Base-by-base conservation (phyloP, 176 grass and related monocot species). In the Raddia guianensis region DNA sequence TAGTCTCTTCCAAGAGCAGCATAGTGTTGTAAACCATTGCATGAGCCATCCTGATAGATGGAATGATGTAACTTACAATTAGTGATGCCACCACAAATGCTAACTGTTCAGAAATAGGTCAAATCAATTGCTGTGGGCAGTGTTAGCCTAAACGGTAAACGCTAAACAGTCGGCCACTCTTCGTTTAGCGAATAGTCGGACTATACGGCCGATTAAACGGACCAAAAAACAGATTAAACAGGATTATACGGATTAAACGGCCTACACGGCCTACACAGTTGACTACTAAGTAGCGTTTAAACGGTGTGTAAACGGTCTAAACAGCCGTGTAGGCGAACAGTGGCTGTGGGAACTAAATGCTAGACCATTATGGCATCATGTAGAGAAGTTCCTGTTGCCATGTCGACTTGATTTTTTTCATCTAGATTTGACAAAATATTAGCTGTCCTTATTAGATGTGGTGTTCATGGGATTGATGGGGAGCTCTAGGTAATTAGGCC, bases 11-110 rank as follows among this genome's bases (percentile, higher is more conserved):
- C 95, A 75, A 98, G 84, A 76, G 95, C 95, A 0, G 95, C 90
- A 80, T 98, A 98, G 72, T 98, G 95, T 79, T 98, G 95, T 80
- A 98, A 90, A 44, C 95, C 95, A 89, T 98, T 98, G 72, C 95
- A 98, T 7, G 92, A 98, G 73, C 95, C 95, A 84, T 98, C 95
- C 95, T 98, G 72, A 81, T 59, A 81, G 73, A 76, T 73, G 77
- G 74, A 70, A 21, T 52, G 74, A 81, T 76, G 48, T 75, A 59
- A 56, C 12, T 21, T 49, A 9, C 8, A 70, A 40, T 84, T 80
- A 84, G 35, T 51, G n/a, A 40, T 84, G 18, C 15, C 53, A 35
- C 53, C 35, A 59, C 2, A 66, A 79, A 78, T 66, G 37, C 8
- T 19, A 35, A 52, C 52, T 15, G 40, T 32, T 20, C 68, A 79